phyloP scores from a whole-genome alignment of 2,329 filamentous ascomycete species.

The Huntiella bhutanensis region DNA sequence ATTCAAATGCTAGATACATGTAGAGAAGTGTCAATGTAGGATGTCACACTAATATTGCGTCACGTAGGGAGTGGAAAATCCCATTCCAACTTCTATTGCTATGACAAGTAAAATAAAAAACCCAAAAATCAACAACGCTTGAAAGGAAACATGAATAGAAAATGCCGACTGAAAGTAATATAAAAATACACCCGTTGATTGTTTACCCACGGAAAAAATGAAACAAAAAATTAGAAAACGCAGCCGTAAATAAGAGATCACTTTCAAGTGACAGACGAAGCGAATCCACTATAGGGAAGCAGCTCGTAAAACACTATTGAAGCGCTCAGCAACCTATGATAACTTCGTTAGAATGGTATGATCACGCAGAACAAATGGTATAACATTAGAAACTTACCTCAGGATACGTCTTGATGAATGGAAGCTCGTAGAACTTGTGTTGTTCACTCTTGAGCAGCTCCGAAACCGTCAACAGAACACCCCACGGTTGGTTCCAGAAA shows the following conservation, averaged over 20 bases:
- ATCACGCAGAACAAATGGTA: not conserved
- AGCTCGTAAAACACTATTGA: conserved; percentile 15
- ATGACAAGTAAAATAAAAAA: no score
- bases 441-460: conserved; percentile 79
- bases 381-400: conserved; percentile 39
- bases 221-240: not conserved
- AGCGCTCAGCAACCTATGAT: conserved; percentile 18
- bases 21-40: no score
- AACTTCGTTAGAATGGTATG: not conserved
- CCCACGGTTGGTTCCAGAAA: conserved; percentile 90
- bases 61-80: no score
- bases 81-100: no score
- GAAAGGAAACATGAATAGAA: not conserved
- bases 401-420: conserved; percentile 75
- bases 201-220: not conserved
- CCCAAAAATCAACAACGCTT: no score
- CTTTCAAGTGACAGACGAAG: not conserved
- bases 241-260: not conserved
- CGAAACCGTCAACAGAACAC: conserved; percentile 68
- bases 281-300: not conserved
- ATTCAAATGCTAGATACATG: no score
- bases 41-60: no score
- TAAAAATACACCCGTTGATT: not conserved
- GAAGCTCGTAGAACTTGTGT: conserved; percentile 81
- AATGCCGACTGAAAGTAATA: not conserved